Evolutionary conservation across 441 rosid genomes (phyloP), one percentile per base, ranked within the genome.

Genomic region (Arabidopsis hybrid): DNA sequence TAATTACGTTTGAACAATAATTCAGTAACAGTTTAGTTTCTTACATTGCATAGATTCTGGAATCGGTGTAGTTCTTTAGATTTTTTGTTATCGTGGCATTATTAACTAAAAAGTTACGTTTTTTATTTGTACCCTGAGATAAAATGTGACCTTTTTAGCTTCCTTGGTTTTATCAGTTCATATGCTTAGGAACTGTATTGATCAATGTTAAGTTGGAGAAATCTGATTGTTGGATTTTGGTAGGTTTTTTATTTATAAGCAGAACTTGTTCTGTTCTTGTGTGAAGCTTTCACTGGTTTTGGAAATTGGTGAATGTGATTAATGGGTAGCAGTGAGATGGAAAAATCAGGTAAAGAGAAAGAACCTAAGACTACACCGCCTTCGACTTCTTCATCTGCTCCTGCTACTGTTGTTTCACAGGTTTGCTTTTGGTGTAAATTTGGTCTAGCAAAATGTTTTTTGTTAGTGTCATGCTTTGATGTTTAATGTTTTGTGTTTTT

Each of bases 261-360:
- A 31, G 84, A 21, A 21, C 26, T 21, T 21, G 26, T 21, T 21
- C 26, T 21, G 26, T 21, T 21, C 26, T 21, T 21, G 26, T 21
- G 26, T 91, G 83, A 88, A 86, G 90, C 75, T 85, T 74, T 42
- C 75, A 78, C 78, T 82, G 66, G 75, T 61, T 61, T 67, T 75
- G 72, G 47, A 55, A 66, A 62, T 56, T 79, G 71, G 64, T 63
- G 68, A 59, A 66, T 78, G 77, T 73, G 76, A 74, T 52, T 46
- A 62, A 92, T 92, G 99, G 97, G 88, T 60, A 83, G 92, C 72
- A 79, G 86, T 63, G 97, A 92, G 80, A 79, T 73, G 74, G 91
- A 88, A 68, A 92, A 95, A 78, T 70, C 86, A 6, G 80, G 78
- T 6, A 87, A 87, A 83, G 95, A 92, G 73, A 91, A 90, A 77